Evolutionary conservation across 2,329 filamentous ascomycete genomes (phyloP).

Genomic region (Claviceps monticola): DNA sequence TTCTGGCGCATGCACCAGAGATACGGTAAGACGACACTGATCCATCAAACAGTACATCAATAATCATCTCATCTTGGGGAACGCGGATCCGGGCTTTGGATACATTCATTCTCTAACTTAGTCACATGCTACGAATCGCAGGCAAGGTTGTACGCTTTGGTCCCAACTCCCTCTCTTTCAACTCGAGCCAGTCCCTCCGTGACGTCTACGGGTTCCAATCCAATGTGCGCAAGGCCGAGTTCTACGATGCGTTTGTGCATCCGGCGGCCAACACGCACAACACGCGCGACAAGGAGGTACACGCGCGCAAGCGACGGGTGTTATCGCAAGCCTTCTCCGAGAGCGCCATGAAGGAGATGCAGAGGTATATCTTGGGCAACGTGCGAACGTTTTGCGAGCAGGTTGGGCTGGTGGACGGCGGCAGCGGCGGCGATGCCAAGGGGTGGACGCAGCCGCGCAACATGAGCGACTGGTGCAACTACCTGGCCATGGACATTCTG

Average conservation of each 20-base stretch:
- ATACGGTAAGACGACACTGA: slow-evolving; percentile 39
- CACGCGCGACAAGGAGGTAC: slow-evolving; percentile 51
- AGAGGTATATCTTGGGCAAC: slow-evolving; percentile 51
- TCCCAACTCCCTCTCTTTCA: slow-evolving; percentile 66
- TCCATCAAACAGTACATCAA: no score
- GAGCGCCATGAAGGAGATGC: slow-evolving; percentile 51
- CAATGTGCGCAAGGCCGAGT: slow-evolving; percentile 54
- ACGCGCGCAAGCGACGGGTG: slow-evolving; percentile 58
- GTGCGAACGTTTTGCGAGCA: slow-evolving; percentile 52
- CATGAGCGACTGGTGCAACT: slow-evolving; percentile 50
- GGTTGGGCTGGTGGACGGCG: slow-evolving; percentile 27
- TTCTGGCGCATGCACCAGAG: slow-evolving; percentile 56
- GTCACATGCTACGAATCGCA: slow-evolving; percentile 11
- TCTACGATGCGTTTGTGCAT: slow-evolving; percentile 61
- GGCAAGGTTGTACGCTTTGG: slow-evolving; percentile 61
- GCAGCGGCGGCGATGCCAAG: slow-evolving; percentile 30
- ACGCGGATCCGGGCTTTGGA: no score
- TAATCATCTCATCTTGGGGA: no score
- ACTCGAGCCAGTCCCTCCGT: slow-evolving; percentile 53
- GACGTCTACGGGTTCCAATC: slow-evolving; percentile 51
- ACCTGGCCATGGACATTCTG: slow-evolving; percentile 48
- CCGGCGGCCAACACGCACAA: slow-evolving; percentile 62
- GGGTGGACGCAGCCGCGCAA: slow-evolving; percentile 45
- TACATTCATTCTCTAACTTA: no score
- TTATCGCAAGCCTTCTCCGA: slow-evolving; percentile 61